Base-by-base conservation (phyloP, 441 rosid genomes). In the Eruca vesicaria region DNA sequence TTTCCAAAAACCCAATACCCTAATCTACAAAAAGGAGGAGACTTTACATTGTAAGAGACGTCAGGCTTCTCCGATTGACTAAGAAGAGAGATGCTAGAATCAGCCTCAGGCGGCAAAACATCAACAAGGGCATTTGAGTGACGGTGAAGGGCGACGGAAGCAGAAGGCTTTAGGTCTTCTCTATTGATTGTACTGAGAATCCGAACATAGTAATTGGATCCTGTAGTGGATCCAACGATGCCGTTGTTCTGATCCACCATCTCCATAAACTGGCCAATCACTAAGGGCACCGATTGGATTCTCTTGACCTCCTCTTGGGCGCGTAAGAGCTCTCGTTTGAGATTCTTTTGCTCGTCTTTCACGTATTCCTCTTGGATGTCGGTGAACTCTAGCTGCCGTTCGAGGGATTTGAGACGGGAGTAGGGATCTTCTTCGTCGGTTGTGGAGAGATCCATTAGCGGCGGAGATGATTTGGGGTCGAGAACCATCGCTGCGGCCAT, bases 171-270 rank as follows among this genome's bases (percentile, higher is more conserved):
- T 75, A 96, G 79, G 8, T 87, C 87, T 81, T 96, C 99, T 56
- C 98, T 81, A 66, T 96, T 90, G 56, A 96, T 93, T 11, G 99
- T 96, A 68, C 99, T 96, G 38, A 96, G 85, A 71, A 93, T 95
- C 75, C 99, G 81, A 1, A 95, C 99, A 62, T 93, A 95, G 64
- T 95, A 95, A 71, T 95, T 95, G 28, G 99, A 95, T 0, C 99
- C 99, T 0, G 99, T 95, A 23, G 99, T 95, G 33, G 99, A 95
- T 19, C 98, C 98, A 6, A 95, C 99, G 59, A 95, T 95, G 16
- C 99, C 99, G 79, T 95, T 91, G 82, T 93, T 95, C 85, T 89
- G 96, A 78, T 95, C 98, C 7, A 95, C 99, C 99, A 95, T 95
- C 86, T 95, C 99, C 99, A 95, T 95, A 81, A 95, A 95, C 83